Evolutionary conservation across 192 early-diverging fungal genomes (phyloP).

Genomic region (Geosiphon pyriformis): DNA sequence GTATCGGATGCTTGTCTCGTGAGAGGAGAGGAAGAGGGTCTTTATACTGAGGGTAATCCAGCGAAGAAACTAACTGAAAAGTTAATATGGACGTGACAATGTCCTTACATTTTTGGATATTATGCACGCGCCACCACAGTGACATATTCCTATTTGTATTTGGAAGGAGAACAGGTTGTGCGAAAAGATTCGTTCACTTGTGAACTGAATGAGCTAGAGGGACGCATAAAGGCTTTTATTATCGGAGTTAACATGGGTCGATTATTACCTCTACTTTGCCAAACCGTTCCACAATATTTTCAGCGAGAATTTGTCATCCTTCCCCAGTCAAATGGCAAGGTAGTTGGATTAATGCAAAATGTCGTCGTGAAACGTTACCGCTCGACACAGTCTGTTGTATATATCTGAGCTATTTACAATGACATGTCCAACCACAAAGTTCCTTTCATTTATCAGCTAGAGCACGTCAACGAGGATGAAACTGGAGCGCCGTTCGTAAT

Average conservation of each 20-base stretch:
- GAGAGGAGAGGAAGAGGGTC: constrained; percentile 21
- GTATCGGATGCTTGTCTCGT: constrained; percentile 17
- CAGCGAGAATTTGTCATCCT: too few species aligned
- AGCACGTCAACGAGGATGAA: not conserved
- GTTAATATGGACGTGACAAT: constrained; percentile 14
- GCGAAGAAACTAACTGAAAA: too few species aligned
- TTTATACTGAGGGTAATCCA: not conserved
- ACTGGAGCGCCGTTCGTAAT: not conserved
- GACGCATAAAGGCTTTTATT: constrained; percentile 17
- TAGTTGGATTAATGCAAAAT: too few species aligned
- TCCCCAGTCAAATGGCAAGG: too few species aligned
- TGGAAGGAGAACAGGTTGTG: not conserved
- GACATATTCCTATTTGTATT: too few species aligned
- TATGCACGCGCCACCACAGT: constrained; percentile 1
- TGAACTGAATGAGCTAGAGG: too few species aligned
- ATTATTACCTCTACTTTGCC: constrained; percentile 10
- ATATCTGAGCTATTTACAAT: too few species aligned
- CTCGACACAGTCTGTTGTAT: not conserved
- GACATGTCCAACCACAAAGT: constrained; percentile 5
- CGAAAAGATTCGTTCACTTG: constrained; percentile 5
- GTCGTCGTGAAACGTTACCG: constrained; percentile 8
- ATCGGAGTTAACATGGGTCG: constrained; percentile 17
- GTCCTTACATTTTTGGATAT: constrained; percentile 21
- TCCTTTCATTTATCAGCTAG: constrained; percentile 14
- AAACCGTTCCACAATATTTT: constrained; percentile 23